Base-by-base conservation (phyloP, 163 green algal genomes). In the Scenedesmus sp. region DNA sequence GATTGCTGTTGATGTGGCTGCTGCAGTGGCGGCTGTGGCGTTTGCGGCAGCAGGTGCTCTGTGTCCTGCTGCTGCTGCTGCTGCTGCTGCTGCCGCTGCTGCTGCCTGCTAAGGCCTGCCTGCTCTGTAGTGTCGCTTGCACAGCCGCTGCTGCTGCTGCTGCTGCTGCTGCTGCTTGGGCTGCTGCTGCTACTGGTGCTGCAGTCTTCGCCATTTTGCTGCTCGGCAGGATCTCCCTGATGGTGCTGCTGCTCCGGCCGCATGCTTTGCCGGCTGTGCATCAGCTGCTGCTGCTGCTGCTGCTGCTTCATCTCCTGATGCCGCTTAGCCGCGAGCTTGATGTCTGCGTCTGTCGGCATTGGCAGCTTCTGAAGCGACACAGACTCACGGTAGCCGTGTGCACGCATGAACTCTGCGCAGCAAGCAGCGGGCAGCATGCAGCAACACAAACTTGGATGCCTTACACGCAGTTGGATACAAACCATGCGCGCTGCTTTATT, bases 391-490 rank as follows among this genome's bases (percentile, higher is more conserved):
- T 54, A 91, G n/a, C 86, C 86, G 8, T 91, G 73, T 8, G 70
- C 54, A 23, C 70, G 86, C 86, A 91, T 85, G 70, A 86, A 91
- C 15, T 91, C 86, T 91, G 70, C 70, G 76, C 20, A 16, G 54
- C 7, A 13, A 2, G 2, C 12, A 23, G 70, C 84, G 82, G 55
- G 64, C 55, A 70, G 10, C 54, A 87, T 9, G 62, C 62, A 70
- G 34, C 34, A 46, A 46, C 34, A 46, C 34, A 46, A 46, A 46
- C 34, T 46, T 46, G 34, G 34, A 46, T 46, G 34, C 34, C 34
- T 46, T 1, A 46, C 26, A 46, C 0, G 34, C 34, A 46, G 34
- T 1, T 46, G 34, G 34, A 46, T 46, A 1, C 34, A 46, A 46
- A 46, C 34, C 34, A 1, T 46, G 34, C 34, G 34, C 34, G 34